These are phyloP conservation scores for Deinandra increscens DNA, from an alignment of 129 eudicot species.

Conservation along the genomic window DNA sequence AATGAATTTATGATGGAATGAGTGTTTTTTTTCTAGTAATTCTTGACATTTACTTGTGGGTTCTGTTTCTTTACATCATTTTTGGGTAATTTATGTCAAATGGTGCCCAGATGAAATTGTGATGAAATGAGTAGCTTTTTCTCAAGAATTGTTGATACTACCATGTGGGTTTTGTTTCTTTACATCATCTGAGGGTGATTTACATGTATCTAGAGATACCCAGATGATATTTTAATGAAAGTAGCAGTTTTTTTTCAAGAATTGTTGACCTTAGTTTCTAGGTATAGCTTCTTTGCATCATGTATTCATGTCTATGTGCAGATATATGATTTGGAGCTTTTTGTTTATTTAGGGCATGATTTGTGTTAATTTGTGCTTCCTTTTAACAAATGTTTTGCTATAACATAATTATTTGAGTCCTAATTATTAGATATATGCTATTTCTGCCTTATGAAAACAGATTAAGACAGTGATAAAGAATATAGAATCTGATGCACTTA, in stretches of 20 bases:
- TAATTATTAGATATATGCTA: constrained; percentile 1
- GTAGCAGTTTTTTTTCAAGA: not conserved
- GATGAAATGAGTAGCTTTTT: not conserved
- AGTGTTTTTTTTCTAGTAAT: not conserved
- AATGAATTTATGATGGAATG: constrained; percentile 7
- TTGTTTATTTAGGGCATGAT: constrained; percentile 14
- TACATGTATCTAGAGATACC: constrained; percentile 27
- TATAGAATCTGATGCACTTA: not conserved
- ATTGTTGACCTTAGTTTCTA: not conserved
- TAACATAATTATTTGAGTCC: not conserved
- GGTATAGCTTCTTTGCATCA: not conserved
- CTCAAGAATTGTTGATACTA: not conserved
- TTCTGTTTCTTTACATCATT: constrained; percentile 2
- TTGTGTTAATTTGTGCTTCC: constrained; percentile 15
- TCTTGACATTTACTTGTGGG: constrained; percentile 1
- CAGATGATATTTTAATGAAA: constrained; percentile 16
- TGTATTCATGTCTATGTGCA: not conserved
- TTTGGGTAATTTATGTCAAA: constrained; percentile 7
- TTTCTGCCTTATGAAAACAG: constrained; percentile 4
- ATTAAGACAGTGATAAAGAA: not conserved
- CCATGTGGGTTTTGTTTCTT: not conserved
- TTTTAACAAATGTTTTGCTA: constrained; percentile 2
- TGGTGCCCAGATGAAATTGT: constrained; percentile 26
- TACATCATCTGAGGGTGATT: not conserved
- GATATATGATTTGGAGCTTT: not conserved